Conservation (phyloP, 192 early-diverging fungal species). For the Backusella mclennaniae region DNA sequence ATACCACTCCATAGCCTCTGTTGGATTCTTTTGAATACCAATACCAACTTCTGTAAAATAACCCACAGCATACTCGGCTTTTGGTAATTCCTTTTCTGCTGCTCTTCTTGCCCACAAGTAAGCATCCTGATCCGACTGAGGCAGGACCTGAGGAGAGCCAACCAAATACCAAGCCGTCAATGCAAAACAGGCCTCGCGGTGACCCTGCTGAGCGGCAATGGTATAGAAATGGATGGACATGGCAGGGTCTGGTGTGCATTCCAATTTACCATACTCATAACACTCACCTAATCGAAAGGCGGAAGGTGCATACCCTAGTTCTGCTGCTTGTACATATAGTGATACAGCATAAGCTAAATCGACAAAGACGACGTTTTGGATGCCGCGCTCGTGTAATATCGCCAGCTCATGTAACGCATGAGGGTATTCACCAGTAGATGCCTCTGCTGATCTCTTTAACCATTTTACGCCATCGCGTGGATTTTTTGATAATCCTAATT, state of each 20-base stretch:
- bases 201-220: slow-evolving; percentile 60
- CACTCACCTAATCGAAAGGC: slow-evolving; percentile 59
- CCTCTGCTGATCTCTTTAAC: slow-evolving; percentile 58
- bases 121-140: slow-evolving; percentile 61
- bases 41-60: slow-evolving; percentile 68
- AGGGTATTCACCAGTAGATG: slow-evolving; percentile 56
- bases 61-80: slow-evolving; percentile 65
- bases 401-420: slow-evolving; percentile 62
- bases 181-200: slow-evolving; percentile 62
- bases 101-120: slow-evolving; percentile 61
- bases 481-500: slow-evolving; percentile 53
- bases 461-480: slow-evolving; percentile 61
- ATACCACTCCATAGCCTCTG: slow-evolving; percentile 60
- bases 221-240: slow-evolving; percentile 60
- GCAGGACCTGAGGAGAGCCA: slow-evolving; percentile 48
- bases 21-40: slow-evolving; percentile 50
- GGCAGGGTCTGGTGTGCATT: slow-evolving; percentile 51
- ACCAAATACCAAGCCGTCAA: slow-evolving; percentile 70
- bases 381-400: slow-evolving; percentile 54
- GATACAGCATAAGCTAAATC: slow-evolving; percentile 62
- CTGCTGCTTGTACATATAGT: slow-evolving; percentile 60
- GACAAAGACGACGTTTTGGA: slow-evolving; percentile 59
- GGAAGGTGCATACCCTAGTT: slow-evolving; percentile 65
- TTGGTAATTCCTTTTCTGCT: slow-evolving; percentile 56
- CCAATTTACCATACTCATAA: slow-evolving; percentile 65